Percentiles rank a stretch among this genome's conserved stretches.
phyloP scores from a whole-genome alignment of 208 protist genomes.

The Lotmaria passim region DNA sequence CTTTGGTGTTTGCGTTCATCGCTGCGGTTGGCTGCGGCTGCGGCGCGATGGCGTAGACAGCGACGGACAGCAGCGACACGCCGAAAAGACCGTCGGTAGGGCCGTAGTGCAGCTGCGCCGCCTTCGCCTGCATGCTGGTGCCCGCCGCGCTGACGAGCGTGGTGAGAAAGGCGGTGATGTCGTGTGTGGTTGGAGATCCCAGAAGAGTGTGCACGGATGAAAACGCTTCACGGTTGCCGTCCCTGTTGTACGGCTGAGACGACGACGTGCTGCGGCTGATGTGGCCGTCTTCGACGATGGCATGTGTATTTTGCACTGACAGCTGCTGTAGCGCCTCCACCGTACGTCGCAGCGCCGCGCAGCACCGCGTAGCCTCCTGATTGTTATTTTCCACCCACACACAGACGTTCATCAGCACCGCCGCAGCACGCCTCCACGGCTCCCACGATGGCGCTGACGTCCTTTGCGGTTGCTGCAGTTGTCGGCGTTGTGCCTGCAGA shows the following conservation, averaged over 20 bases:
- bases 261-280: constrained; percentile 4
- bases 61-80: constrained; percentile 50
- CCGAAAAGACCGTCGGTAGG: constrained; percentile 61
- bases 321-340: constrained; percentile 1
- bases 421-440: constrained; percentile 29
- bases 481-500: not conserved
- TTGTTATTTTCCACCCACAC: constrained; percentile 83
- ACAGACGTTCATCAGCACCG: constrained; percentile 70
- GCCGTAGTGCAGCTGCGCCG: constrained; percentile 61
- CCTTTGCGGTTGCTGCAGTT: too few species aligned
- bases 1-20: not conserved
- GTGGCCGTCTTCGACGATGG: not conserved
- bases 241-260: not conserved
- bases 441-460: not conserved
- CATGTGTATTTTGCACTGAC: too few species aligned
- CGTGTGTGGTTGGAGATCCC: constrained; percentile 2
- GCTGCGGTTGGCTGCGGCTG: not conserved
- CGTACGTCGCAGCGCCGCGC: constrained; percentile 41
- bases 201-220: constrained; percentile 3
- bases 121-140: constrained; percentile 59
- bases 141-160: constrained; percentile 41
- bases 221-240: not conserved
- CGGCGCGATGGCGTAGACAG: constrained; percentile 13
- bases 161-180: constrained; percentile 22
- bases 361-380: constrained; percentile 58